Conservation (phyloP, 73 alveolate species). For the Paramecium biaurelia region DNA sequence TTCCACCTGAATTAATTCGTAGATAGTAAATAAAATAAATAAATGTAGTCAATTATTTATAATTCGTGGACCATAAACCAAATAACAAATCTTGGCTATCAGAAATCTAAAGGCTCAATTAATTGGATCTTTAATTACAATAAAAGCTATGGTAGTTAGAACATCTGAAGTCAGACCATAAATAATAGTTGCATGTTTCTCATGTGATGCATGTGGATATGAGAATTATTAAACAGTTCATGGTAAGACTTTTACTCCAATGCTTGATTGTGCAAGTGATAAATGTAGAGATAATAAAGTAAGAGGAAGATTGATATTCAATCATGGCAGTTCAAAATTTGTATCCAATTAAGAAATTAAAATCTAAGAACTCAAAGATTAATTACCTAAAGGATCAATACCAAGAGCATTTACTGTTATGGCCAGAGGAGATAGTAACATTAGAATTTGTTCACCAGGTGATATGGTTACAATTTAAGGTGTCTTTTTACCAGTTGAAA, state of each 20-base stretch:
- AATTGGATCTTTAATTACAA: constrained; percentile 87
- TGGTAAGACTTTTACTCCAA: constrained; percentile 87
- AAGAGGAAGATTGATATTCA: constrained; percentile 85
- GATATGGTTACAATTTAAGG: constrained; percentile 90
- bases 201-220: constrained; percentile 96
- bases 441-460: constrained; percentile 93
- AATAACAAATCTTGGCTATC: constrained; percentile 69
- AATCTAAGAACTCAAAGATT: constrained; percentile 88
- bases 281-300: constrained; percentile 82
- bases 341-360: constrained; percentile 86
- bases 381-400: constrained; percentile 95
- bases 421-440: constrained; percentile 77
- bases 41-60: constrained; percentile 61
- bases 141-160: constrained; percentile 95
- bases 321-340: constrained; percentile 85
- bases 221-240: constrained; percentile 84
- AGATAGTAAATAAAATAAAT: constrained; percentile 72
- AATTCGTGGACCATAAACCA: constrained; percentile 67
- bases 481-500: constrained; percentile 81
- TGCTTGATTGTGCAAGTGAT: constrained; percentile 84
- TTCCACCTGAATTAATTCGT: constrained; percentile 83
- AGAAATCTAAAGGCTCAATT: constrained; percentile 82
- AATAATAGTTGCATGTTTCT: constrained; percentile 87
- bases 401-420: constrained; percentile 85
- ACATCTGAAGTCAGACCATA: constrained; percentile 92